Percentiles rank a stretch among this genome's conserved stretches.
These are phyloP conservation scores for Crithidia sp. DNA, from an alignment of 208 protist genomes.

Conservation along the genomic window DNA sequence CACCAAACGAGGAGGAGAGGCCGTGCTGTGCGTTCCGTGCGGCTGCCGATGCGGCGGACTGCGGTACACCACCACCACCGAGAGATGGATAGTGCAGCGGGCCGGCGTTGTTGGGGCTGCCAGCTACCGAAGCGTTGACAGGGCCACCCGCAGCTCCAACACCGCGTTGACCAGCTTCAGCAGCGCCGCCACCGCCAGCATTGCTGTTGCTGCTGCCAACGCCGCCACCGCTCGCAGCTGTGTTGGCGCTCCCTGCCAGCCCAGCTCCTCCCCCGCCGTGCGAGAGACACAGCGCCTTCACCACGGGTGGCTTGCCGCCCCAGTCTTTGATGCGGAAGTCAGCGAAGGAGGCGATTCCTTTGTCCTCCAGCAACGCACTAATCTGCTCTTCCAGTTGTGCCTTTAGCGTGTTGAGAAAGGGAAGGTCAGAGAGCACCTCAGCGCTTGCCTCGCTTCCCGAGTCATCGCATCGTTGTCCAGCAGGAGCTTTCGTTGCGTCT, in stretches of 20 bases:
- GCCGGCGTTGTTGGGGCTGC: conserved; percentile 3
- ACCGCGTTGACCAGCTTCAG: neutral
- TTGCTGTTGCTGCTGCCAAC: neutral
- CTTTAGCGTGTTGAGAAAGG: conserved; percentile 40
- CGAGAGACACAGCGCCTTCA: conserved; percentile 71
- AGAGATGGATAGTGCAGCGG: conserved; percentile 12
- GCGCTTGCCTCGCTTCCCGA: conserved; percentile 13
- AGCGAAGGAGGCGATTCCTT: conserved; percentile 73
- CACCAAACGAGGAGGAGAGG: neutral
- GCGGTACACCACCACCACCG: neutral
- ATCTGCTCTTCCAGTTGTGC: conserved; percentile 72
- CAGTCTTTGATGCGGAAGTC: conserved; percentile 70
- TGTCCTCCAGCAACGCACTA: conserved; percentile 80
- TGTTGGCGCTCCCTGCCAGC: conserved; percentile 1
- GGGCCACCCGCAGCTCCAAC: neutral
- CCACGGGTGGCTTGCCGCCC: conserved; percentile 57
- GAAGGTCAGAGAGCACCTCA: conserved; percentile 21
- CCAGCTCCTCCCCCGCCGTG: conserved; percentile 14
- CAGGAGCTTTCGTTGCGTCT: too few relatives aligned
- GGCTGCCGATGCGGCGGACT: neutral
- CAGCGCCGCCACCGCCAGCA: neutral
- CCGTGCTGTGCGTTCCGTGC: conserved; percentile 1
- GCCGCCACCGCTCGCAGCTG: neutral
- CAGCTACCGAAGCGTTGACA: neutral
- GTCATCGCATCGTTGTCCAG: neutral